A percentile compares a stretch with the other conserved stretches of the same genome.
phyloP scores from a whole-genome alignment of 1,284 basidiomycete genomes.

The Entoloma clypeatum region DNA sequence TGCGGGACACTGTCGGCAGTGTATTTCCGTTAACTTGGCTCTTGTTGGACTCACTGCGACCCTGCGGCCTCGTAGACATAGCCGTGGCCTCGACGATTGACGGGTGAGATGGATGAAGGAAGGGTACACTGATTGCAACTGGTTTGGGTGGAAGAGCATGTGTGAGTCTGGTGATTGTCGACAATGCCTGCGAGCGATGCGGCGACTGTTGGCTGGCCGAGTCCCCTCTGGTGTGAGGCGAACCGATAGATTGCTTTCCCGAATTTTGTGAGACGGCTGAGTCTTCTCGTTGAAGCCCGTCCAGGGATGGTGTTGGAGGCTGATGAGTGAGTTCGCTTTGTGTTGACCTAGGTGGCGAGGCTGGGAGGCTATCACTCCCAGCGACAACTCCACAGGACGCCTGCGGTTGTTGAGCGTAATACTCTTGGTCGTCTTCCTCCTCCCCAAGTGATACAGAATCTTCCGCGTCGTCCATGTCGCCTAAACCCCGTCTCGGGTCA shows the following conservation, averaged over 20 bases:
- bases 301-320: conserved; percentile 7
- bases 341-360: conserved; percentile 4
- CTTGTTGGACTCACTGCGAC: conserved; percentile 33
- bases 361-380: conserved; percentile 5
- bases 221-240: conserved; percentile 15
- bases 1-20: conserved; percentile 22
- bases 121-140: conserved; percentile 47
- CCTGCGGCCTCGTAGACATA: conserved; percentile 42
- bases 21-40: conserved; percentile 32
- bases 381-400: conserved; percentile 1
- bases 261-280: conserved; percentile 15
- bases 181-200: conserved; percentile 28
- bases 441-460: conserved; percentile 68
- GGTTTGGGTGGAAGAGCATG: conserved; percentile 76
- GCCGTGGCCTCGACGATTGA: conserved; percentile 56
- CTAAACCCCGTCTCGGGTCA: conserved; percentile 15
- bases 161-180: conserved; percentile 33
- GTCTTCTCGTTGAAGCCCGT: conserved; percentile 13
- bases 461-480: conserved; percentile 49
- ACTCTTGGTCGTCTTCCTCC: conserved; percentile 58
- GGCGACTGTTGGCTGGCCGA: conserved; percentile 15
- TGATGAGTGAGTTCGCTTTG: conserved; percentile 6
- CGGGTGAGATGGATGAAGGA: conserved; percentile 51
- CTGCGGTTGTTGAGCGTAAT: conserved; percentile 23
- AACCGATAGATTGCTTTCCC: conserved; percentile 14